Evolutionary conservation across 1,284 basidiomycete genomes (phyloP), one percentile per base, ranked within the genome.

Genomic region (Ustilago crameri): DNA sequence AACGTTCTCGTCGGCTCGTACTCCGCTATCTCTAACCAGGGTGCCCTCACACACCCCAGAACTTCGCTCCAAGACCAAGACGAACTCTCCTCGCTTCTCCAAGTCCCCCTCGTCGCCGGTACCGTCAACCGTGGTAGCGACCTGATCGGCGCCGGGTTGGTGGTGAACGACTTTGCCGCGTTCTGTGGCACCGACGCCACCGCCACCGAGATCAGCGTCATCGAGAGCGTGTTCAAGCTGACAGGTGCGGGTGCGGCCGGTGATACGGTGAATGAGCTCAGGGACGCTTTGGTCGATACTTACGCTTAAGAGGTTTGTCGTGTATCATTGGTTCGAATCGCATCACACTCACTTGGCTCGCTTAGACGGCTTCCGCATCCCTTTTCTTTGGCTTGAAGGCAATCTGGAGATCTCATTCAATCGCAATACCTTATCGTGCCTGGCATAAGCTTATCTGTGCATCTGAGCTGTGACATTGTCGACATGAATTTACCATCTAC

Each of bases 121-220:
- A 98, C 96, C 5, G 93, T 99, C 55, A 99, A 98, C 85, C 91
- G 96, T 81, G 95, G 95, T 79, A 96, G 93, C 48, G 95, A 98
- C 79, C 93, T 98, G 42, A 91, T 99, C 76, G 96, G 96, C 48
- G 96, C 95, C 8, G 96, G 96, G 23, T 87, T 98, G 49, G 93
- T 99, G 57, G 96, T 98, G 63, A 99, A 99, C 82, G 95, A 98
- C 84, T 98, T 95, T 93, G 93, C 92, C 85, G 95, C 96, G 17
- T 98, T 98, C 85, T 72, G 72, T 23, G 81, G 78, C 3, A 62
- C 76, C 24, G 79, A 82, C 30, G 78, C 95, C 56, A 98, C 95
- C 22, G 96, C 96, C 18, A 98, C 95, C 51, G 96, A 99, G 85
- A 93, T 98, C 83, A 93, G 91, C 78, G 96, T 99, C 50, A 96